Percentiles rank a stretch among this genome's conserved stretches.
phyloP scores from a whole-genome alignment of 2,329 filamentous ascomycete species.

The Sclerotinia minor region DNA sequence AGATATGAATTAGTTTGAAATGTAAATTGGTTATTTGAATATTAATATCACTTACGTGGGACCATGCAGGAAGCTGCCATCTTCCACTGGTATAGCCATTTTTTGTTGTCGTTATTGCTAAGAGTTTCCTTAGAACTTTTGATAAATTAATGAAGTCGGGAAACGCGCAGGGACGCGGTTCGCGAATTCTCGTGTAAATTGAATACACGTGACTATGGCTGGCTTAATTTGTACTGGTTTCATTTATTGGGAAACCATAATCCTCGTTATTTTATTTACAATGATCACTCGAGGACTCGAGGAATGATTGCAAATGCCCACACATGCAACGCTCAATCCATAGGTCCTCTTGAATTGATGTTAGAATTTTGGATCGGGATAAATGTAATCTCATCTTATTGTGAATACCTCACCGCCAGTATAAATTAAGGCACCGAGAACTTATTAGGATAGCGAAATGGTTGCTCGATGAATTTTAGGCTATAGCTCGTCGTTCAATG shows the following conservation, averaged over 20 bases:
- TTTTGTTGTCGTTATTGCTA: not conserved
- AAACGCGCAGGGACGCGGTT: conserved; percentile 20
- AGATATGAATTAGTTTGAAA: not conserved
- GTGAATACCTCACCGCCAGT: too few relatives aligned
- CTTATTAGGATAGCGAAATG: too few relatives aligned
- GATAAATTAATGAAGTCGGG: not conserved
- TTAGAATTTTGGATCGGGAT: too few relatives aligned
- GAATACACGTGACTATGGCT: conserved; percentile 6
- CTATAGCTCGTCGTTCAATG: too few relatives aligned
- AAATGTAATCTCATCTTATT: too few relatives aligned
- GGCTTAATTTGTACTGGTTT: not conserved
- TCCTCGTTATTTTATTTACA: not conserved
- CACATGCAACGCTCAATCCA: not conserved
- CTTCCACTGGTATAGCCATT: conserved; percentile 20
- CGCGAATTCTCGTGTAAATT: conserved; percentile 26
- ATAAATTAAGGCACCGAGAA: too few relatives aligned
- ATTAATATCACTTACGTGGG: conserved; percentile 16
- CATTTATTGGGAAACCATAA: not conserved
- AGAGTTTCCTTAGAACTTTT: not conserved
- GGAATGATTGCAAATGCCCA: not conserved
- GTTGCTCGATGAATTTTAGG: too few relatives aligned
- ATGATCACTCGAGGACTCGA: not conserved
- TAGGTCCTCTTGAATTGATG: too few relatives aligned
- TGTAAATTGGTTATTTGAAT: not conserved
- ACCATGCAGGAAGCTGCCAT: conserved; percentile 19